phyloP scores from a whole-genome alignment of 2,329 filamentous ascomycete genomes.

The Fusarium sororula region DNA sequence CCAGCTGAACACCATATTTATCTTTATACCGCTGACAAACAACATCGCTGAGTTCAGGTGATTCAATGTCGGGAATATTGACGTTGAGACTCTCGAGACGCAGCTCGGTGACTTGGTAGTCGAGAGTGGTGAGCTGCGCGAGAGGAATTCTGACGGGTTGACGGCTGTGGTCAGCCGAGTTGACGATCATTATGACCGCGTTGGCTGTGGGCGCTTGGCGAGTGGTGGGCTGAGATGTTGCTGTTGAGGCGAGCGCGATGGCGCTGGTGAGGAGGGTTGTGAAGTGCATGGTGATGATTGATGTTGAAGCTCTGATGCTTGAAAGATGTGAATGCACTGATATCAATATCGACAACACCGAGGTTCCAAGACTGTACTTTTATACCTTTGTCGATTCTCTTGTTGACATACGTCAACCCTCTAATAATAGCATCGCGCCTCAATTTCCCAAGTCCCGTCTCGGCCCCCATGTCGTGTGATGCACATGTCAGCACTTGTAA shows the following conservation, averaged over 20 bases:
- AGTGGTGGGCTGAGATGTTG: neutral
- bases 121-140: conserved; percentile 21
- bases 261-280: conserved; percentile 2
- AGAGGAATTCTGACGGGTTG: conserved; percentile 23
- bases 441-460: neutral
- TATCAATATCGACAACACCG: accelerated
- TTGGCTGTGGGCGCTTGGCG: conserved; percentile 14
- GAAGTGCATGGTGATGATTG: conserved; percentile 12
- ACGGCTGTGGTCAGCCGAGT: conserved; percentile 14
- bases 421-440: conserved; percentile 24
- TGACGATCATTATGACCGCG: conserved; percentile 9
- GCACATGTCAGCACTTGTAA: conserved; percentile 20
- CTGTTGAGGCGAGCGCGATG: conserved; percentile 2
- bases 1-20: conserved; percentile 26
- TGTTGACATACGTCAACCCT: neutral
- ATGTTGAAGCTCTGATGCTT: neutral
- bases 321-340: neutral
- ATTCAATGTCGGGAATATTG: neutral
- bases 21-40: conserved; percentile 26
- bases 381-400: neutral
- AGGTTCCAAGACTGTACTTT: accelerated
- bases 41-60: conserved; percentile 8
- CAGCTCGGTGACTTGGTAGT: conserved; percentile 19
- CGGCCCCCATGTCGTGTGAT: conserved; percentile 7
- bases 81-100: conserved; percentile 10